Conservation (phyloP, 2,329 filamentous ascomycete genomes). For the Acephala macrosclerotiorum region DNA sequence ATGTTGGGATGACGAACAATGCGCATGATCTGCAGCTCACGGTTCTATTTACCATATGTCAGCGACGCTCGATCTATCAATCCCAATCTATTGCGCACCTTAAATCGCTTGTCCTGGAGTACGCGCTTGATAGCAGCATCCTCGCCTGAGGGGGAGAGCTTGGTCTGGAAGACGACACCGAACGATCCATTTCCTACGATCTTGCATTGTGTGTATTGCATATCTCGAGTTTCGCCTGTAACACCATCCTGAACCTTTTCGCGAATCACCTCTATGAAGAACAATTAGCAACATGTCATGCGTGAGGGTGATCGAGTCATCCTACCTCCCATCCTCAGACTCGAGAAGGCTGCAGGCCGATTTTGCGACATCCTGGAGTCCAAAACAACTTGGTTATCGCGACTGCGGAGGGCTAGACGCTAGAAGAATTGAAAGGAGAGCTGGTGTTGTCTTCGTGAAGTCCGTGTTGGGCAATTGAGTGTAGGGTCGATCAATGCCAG, state of each 20-base stretch:
- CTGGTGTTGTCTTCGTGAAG: slow-evolving; percentile 50
- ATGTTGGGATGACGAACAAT: slow-evolving; percentile 99
- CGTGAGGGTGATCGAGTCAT: slow-evolving; percentile 18
- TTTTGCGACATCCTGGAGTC: slow-evolving; percentile 79
- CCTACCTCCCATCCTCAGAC: slow-evolving; percentile 96
- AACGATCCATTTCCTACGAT: slow-evolving; percentile 99
- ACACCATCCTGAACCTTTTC: slow-evolving; percentile 99
- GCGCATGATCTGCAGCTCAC: slow-evolving; percentile 99
- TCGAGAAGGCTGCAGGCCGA: slow-evolving; percentile 86
- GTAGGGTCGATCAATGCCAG: slow-evolving; percentile 32
- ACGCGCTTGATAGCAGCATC: slow-evolving; percentile 99
- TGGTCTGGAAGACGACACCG: slow-evolving; percentile 98
- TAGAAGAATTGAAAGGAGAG: slow-evolving; percentile 53
- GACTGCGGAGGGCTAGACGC: slow-evolving; percentile 51
- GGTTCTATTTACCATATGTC: slow-evolving; percentile 70
- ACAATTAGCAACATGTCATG: slow-evolving; percentile 37
- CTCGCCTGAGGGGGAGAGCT: slow-evolving; percentile 95
- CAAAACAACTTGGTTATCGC: slow-evolving; percentile 47
- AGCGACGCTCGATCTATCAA: slow-evolving; percentile 36
- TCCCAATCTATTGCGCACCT: slow-evolving; percentile 65
- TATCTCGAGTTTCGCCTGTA: slow-evolving; percentile 93
- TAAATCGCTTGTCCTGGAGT: slow-evolving; percentile 99
- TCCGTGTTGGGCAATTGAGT: slow-evolving; percentile 61
- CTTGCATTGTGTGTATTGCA: slow-evolving; percentile 99
- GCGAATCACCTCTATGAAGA: slow-evolving; percentile 85